These are phyloP conservation scores for Tieghemostelium lacteum DNA, from an alignment of 78 protist species.

Conservation along the genomic window DNA sequence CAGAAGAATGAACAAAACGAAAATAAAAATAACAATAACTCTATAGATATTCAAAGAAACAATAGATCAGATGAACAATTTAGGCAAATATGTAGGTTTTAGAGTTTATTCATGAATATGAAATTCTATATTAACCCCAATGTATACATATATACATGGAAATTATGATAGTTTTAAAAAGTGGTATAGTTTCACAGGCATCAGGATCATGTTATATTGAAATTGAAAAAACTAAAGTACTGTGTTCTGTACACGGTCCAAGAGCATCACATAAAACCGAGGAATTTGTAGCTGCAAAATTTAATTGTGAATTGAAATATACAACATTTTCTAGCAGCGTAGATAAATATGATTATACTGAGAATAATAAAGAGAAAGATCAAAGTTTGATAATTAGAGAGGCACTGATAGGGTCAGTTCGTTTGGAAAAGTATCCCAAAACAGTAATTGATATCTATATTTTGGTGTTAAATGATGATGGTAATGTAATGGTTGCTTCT, in stretches of 20 bases:
- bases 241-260: conserved; percentile 88
- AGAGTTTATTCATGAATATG: not conserved
- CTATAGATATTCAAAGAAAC: conserved; percentile 17
- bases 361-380: conserved; percentile 82
- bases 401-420: conserved; percentile 69
- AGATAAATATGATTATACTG: conserved; percentile 42
- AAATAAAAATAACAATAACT: not conserved
- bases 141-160: not conserved
- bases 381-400: conserved; percentile 30
- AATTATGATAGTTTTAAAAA: conserved; percentile 74
- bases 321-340: conserved; percentile 76
- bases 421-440: conserved; percentile 85
- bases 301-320: conserved; percentile 82
- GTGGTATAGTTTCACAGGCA: conserved; percentile 81
- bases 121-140: not conserved
- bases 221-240: conserved; percentile 83
- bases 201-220: conserved; percentile 90
- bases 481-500: conserved; percentile 76
- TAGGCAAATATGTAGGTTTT: conserved; percentile 72
- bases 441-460: conserved; percentile 78
- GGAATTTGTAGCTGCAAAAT: conserved; percentile 79
- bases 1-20: not conserved
- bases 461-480: conserved; percentile 90
- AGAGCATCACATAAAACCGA: conserved; percentile 73
- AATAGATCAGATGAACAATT: conserved; percentile 72